Percentiles rank a stretch among this genome's conserved stretches.
Conservation (phyloP, 2,329 filamentous ascomycete species). For the Trichoderma asperellum region DNA sequence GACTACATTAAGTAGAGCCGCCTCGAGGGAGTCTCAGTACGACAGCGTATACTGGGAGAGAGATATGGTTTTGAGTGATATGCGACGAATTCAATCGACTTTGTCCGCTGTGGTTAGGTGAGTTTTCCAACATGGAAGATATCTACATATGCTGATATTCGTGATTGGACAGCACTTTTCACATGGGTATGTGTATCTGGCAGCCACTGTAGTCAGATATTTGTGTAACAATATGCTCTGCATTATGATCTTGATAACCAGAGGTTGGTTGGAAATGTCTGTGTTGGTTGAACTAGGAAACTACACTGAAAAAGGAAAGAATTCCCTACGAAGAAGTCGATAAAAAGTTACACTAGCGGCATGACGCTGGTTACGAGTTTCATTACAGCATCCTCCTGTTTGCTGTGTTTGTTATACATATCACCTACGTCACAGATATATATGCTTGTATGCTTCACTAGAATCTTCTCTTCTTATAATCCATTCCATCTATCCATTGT, state of each 20-base stretch:
- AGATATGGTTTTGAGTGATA: not conserved
- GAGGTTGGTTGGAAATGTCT: not conserved
- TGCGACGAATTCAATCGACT: not conserved
- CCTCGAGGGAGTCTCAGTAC: not conserved
- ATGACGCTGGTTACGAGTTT: too few species aligned
- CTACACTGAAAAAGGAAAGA: too few species aligned
- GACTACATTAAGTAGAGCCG: not conserved
- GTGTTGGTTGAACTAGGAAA: too few species aligned
- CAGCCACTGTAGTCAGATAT: not conserved
- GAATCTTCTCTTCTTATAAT: too few species aligned
- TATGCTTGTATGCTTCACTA: too few species aligned
- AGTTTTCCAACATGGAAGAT: not conserved
- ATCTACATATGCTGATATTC: not conserved
- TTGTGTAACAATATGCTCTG: not conserved
- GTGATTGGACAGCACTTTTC: not conserved
- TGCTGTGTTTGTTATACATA: too few species aligned
- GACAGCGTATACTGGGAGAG: constrained; percentile 5
- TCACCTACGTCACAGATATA: too few species aligned
- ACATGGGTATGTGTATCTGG: constrained; percentile 15
- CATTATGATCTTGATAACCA: not conserved
- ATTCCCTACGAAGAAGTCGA: too few species aligned
- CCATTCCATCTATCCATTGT: too few species aligned
- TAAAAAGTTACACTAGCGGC: too few species aligned
- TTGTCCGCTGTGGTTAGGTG: constrained; percentile 1
- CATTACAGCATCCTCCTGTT: too few species aligned